Evolutionary conservation across 1,284 basidiomycete species (phyloP), one percentile per base, ranked within the genome.

Genomic region (Quambalaria eucalypti): DNA sequence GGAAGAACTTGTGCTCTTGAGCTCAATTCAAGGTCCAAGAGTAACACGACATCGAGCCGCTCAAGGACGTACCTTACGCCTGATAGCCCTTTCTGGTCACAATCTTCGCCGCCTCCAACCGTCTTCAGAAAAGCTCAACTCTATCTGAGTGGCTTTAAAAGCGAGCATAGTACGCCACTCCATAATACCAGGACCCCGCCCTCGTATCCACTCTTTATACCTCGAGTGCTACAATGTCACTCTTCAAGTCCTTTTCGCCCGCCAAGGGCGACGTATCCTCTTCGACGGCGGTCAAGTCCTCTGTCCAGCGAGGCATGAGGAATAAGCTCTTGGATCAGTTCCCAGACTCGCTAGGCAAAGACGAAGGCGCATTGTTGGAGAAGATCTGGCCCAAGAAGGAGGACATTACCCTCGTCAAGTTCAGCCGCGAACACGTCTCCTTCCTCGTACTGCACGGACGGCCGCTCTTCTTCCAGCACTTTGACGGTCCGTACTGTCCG

Each of bases 311-410:
- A 71, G 83, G 84, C 60, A 91, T 97, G 76, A 85, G 95, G 51
- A 78, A 84, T 30, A 82, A 82, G 55, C 79, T 97, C 30, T 81
- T 93, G 52, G 82, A 85, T 30, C 90, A 96, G 73, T 87, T 90
- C 82, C 88, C 87, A 57, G 55, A 60, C 6, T 64, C 68, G 14
- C 53, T 71, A 3, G 70, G 62, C 4, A 60, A 66, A 21, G 65
- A 76, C 40, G 87, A 87, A 61, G 83, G 84, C 1, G 75, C 69
- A 1, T 71, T 83, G 19, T 79, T 99, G 23, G 95, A 99, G 74
- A 82, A 83, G 67, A 84, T 98, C 55, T 97, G 95, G 95, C 90
- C 92, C 12, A 99, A 98, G 85, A 98, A 98, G 81, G 92, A 97
- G 78, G 81, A 85, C 1, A 80, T 97, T 47, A 86, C 88, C 7